Conservation (phyloP, 2,329 filamentous ascomycete genomes). For the Cordyceps tenuipes region DNA sequence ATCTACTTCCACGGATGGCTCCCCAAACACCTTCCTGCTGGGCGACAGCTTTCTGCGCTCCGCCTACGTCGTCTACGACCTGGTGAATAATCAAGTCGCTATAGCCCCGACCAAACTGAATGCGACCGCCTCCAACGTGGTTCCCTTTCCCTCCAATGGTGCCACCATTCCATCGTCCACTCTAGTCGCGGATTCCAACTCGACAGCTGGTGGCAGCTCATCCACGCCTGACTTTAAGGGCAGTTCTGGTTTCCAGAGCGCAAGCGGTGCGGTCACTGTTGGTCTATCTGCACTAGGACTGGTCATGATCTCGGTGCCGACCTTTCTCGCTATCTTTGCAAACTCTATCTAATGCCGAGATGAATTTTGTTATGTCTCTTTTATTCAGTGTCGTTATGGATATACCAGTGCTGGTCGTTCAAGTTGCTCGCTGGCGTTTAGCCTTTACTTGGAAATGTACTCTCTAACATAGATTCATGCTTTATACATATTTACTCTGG, state of each 20-base stretch:
- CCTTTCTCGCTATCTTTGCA: not conserved
- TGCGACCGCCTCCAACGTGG: slow-evolving; percentile 39
- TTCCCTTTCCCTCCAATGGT: slow-evolving; percentile 40
- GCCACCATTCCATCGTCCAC: slow-evolving; percentile 45
- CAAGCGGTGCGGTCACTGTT: not conserved
- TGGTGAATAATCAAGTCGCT: slow-evolving; percentile 48
- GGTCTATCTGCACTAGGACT: not conserved
- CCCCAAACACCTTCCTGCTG: slow-evolving; percentile 33
- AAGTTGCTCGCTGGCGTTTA: not conserved
- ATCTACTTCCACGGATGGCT: slow-evolving; percentile 17
- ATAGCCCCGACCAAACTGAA: slow-evolving; percentile 50
- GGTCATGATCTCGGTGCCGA: not conserved
- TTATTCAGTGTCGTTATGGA: not conserved
- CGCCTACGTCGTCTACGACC: slow-evolving; percentile 52
- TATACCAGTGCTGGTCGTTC: not conserved
- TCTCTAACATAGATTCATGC: not conserved
- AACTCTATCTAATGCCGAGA: not conserved
- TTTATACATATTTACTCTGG: not conserved
- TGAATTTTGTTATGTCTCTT: not conserved
- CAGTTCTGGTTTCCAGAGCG: slow-evolving; percentile 26
- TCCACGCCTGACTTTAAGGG: slow-evolving; percentile 17
- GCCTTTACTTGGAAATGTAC: not conserved
- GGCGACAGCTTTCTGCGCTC: slow-evolving; percentile 53
- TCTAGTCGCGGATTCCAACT: slow-evolving; percentile 31
- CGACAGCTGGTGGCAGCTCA: slow-evolving; percentile 15